These are phyloP conservation scores for Dioscorea dumetorum DNA, from an alignment of 106 monocot genomes.

Conservation along the genomic window DNA sequence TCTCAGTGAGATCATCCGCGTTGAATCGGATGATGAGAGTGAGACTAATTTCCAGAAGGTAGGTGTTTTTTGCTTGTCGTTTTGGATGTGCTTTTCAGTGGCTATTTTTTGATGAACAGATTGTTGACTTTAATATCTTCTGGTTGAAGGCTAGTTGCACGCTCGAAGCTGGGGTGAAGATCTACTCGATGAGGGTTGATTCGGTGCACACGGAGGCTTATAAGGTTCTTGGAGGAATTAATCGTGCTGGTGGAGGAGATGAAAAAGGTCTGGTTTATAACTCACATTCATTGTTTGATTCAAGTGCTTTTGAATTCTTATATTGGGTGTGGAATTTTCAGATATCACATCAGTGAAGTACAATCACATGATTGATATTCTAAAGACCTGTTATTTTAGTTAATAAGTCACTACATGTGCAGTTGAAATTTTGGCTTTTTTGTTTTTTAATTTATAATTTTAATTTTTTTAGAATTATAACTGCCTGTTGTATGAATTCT, in stretches of 20 bases:
- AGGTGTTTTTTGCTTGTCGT: neutral
- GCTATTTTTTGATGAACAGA: too few relatives aligned
- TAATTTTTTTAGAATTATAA: too few relatives aligned
- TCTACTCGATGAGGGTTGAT: conserved; percentile 93
- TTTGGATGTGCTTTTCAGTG: neutral
- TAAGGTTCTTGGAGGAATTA: conserved; percentile 95
- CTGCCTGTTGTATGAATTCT: too few relatives aligned
- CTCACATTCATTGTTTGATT: too few relatives aligned
- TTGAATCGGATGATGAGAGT: conserved; percentile 55
- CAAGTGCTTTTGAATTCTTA: too few relatives aligned
- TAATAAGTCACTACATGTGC: too few relatives aligned
- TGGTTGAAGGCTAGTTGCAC: conserved; percentile 87
- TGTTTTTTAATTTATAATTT: too few relatives aligned
- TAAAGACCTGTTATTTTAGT: too few relatives aligned
- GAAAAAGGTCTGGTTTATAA: conserved; percentile 16
- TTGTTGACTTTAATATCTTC: neutral
- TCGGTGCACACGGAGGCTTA: conserved; percentile 92
- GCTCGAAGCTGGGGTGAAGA: conserved; percentile 97
- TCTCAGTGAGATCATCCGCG: conserved; percentile 73
- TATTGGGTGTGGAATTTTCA: too few relatives aligned
- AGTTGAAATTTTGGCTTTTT: too few relatives aligned
- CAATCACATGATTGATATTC: too few relatives aligned
- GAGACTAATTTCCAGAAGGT: conserved; percentile 99
- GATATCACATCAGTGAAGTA: too few relatives aligned
- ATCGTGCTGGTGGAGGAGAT: conserved; percentile 76